These are phyloP conservation scores for Aspergillus costaricaensis DNA, from an alignment of 2,329 filamentous ascomycete genomes.

Conservation along the genomic window DNA sequence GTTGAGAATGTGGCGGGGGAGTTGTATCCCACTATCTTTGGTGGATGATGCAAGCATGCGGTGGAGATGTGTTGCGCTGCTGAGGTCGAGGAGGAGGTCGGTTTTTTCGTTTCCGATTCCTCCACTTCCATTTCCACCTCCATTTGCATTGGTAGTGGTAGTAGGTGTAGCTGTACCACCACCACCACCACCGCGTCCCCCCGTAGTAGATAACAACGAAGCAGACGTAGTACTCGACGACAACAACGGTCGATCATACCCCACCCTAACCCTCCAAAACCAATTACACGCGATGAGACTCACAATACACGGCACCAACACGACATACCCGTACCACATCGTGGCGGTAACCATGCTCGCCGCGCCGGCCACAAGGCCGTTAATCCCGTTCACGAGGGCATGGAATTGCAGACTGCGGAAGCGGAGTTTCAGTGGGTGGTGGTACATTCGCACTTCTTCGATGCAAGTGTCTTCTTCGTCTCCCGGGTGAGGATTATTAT, in stretches of 20 bases:
- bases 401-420: conserved; percentile 50
- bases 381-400: conserved; percentile 47
- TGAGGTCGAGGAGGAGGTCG: background rate
- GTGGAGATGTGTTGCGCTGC: background rate
- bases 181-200: too few species aligned
- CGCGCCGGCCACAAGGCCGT: conserved; percentile 51
- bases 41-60: background rate
- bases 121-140: background rate
- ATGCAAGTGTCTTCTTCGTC: too few species aligned
- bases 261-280: conserved; percentile 52
- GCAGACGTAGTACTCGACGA: background rate
- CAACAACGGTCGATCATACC: conserved; percentile 47
- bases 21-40: too few species aligned
- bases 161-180: background rate
- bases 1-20: background rate
- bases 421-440: conserved; percentile 38
- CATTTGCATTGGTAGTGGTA: background rate
- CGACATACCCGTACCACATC: conserved; percentile 56
- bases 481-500: too few species aligned
- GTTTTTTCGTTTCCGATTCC: background rate
- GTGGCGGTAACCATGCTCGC: conserved; percentile 55
- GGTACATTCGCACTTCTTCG: conserved; percentile 8
- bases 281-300: conserved; percentile 50
- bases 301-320: conserved; percentile 54
- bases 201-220: too few species aligned